These are phyloP conservation scores for Petunia secreta DNA, from an alignment of 257 asterid genomes.

Conservation along the genomic window DNA sequence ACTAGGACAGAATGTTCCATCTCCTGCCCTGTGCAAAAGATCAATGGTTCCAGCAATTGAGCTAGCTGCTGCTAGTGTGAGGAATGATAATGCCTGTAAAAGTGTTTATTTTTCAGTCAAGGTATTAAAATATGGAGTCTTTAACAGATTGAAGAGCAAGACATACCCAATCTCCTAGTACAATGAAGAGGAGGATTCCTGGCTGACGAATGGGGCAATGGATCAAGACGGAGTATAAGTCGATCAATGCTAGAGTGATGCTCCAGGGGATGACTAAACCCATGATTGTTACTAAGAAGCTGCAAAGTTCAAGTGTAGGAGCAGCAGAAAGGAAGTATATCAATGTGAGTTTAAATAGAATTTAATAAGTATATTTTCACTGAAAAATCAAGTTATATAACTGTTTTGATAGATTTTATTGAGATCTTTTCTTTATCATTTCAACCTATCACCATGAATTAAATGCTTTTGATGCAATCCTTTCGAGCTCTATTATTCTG, in stretches of 20 bases:
- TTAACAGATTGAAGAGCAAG: constrained; percentile 22
- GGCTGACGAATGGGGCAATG: constrained; percentile 53
- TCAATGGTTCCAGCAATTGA: constrained; percentile 66
- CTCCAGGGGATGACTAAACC: constrained; percentile 90
- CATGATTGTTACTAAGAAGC: constrained; percentile 74
- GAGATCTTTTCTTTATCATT: too few relatives aligned
- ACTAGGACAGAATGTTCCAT: constrained; percentile 59
- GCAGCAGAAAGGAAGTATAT: not conserved
- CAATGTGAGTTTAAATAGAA: not conserved
- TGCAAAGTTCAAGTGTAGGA: constrained; percentile 32
- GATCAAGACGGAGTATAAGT: constrained; percentile 59
- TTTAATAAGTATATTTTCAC: too few relatives aligned
- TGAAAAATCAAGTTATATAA: too few relatives aligned
- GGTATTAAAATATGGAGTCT: not conserved
- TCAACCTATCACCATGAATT: too few relatives aligned
- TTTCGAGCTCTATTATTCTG: too few relatives aligned
- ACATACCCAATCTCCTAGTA: constrained; percentile 75
- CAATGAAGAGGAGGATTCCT: constrained; percentile 55
- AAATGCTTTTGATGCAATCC: too few relatives aligned
- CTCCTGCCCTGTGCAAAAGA: constrained; percentile 54
- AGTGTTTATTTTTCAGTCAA: not conserved
- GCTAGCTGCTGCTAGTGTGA: constrained; percentile 74
- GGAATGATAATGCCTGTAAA: constrained; percentile 57
- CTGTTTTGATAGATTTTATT: too few relatives aligned
- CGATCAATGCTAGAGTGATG: constrained; percentile 65